Base-by-base conservation (phyloP, 192 early-diverging fungal species). In the Podila clonocystis region DNA sequence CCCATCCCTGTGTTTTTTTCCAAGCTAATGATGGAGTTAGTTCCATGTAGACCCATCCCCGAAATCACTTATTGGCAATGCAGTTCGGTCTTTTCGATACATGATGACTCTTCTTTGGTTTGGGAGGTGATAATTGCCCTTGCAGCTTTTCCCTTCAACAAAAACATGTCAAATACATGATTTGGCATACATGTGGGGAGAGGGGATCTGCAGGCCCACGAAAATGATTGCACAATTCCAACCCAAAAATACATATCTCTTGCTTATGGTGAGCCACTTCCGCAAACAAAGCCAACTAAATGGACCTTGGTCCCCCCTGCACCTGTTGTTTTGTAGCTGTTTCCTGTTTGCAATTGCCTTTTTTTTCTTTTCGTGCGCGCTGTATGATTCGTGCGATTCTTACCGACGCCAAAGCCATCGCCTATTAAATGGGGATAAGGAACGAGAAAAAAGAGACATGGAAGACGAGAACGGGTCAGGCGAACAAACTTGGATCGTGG, bases 351-450 rank as follows among this genome's bases (percentile, higher is more conserved):
- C 33, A 33, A 33, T 33, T 33, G 33, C 33, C 33, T 62, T 34
- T 34, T 33, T 19, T 61, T 33, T 29, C 12, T 15, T 60, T 60
- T 30, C 19, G 28, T 33, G 59, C 0, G 49, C 20, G n/a, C n/a
- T n/a, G n/a, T n/a, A n/a, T n/a, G n/a, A n/a, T 19, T 19, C 15
- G 31, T 4, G 4, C 15, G 19, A 62, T 62, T 33, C 85, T 83
- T 89, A 59, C 91, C 93, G 55, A 94, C 90, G 22, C 93, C 93
- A 80, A 94, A 93, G 9, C 93, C 93, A 83, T 94, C 93, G 65
- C 92, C 89, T 88, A 69, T 20, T 55, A 24, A 38, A 17, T 8
- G 9, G 7, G 34, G 41, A 9, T 31, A 60, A 34, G 20, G 45
- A 66, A 41, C 29, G 29, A 59, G n/a, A 17, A 34, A 63, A 61